A percentile compares a stretch with the other conserved stretches of the same genome.
phyloP scores from a whole-genome alignment of 768 basidiomycete species.

The Favolaschia claudopus region DNA sequence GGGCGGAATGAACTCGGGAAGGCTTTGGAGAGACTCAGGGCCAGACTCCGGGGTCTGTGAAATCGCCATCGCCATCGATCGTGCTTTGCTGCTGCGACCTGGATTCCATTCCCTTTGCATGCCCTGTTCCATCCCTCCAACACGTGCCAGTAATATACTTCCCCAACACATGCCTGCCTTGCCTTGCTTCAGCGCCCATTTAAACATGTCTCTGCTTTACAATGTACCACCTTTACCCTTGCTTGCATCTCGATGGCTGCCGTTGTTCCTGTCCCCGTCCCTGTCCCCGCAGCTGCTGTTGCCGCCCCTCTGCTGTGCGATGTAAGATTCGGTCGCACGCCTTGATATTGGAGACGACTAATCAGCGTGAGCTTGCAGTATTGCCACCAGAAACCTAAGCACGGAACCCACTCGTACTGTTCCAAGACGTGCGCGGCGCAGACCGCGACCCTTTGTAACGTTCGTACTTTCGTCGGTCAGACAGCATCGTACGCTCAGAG shows the following conservation, averaged over 20 bases:
- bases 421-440: slow-evolving; percentile 63
- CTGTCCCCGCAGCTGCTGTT: slow-evolving; percentile 24
- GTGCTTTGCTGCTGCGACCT: slow-evolving; percentile 4
- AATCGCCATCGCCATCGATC: slow-evolving; percentile 16
- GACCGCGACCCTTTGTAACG: slow-evolving; percentile 53
- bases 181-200: slow-evolving; percentile 21
- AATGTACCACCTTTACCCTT: slow-evolving; percentile 21
- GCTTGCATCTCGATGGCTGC: slow-evolving; percentile 36
- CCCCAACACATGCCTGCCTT: slow-evolving; percentile 7
- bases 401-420: slow-evolving; percentile 53
- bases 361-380: slow-evolving; percentile 41
- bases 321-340: slow-evolving; percentile 33
- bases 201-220: slow-evolving; percentile 22
- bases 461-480: slow-evolving; percentile 33
- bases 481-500: background rate
- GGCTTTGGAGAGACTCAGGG: slow-evolving; percentile 68
- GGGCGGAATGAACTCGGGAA: slow-evolving; percentile 82
- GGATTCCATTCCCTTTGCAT: slow-evolving; percentile 8
- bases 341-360: background rate
- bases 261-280: slow-evolving; percentile 30
- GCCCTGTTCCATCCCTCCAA: slow-evolving; percentile 19
- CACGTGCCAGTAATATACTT: slow-evolving; percentile 25
- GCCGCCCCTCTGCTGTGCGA: slow-evolving; percentile 46
- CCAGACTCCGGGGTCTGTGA: slow-evolving; percentile 52
- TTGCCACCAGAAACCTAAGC: slow-evolving; percentile 59